Conservation (phyloP, 805 yeast species). For the Ascoidea rubescens region DNA sequence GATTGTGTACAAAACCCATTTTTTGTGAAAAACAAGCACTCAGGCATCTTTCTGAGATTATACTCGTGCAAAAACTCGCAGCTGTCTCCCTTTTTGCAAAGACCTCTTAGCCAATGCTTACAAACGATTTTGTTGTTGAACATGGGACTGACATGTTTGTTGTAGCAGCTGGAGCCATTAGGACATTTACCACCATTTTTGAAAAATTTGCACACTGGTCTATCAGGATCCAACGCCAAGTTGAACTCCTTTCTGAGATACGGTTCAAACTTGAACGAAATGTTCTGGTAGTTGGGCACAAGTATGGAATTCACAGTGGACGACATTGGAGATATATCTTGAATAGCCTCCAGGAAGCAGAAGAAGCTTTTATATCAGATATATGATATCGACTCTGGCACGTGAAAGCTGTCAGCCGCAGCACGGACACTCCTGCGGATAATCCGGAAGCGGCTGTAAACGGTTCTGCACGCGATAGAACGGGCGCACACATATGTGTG, state of each 20-base stretch:
- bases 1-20: slow-evolving; percentile 79
- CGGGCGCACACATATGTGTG: too few relatives aligned
- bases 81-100: slow-evolving; percentile 91
- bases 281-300: slow-evolving; percentile 13
- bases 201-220: slow-evolving; percentile 75
- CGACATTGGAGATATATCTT: too few relatives aligned
- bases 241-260: slow-evolving; percentile 69
- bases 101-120: slow-evolving; percentile 95
- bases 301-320: slow-evolving; percentile 11
- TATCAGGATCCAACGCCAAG: slow-evolving; percentile 74
- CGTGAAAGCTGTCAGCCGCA: too few relatives aligned
- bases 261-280: slow-evolving; percentile 62
- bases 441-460: too few relatives aligned
- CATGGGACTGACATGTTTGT: slow-evolving; percentile 64
- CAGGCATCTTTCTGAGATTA: slow-evolving; percentile 90
- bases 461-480: too few relatives aligned
- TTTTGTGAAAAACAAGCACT: slow-evolving; percentile 76
- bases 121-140: slow-evolving; percentile 77
- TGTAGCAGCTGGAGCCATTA: slow-evolving; percentile 70
- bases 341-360: too few relatives aligned
- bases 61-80: slow-evolving; percentile 96
- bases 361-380: too few relatives aligned
- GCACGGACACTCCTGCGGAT: too few relatives aligned
- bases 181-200: slow-evolving; percentile 69
- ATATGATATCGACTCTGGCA: too few relatives aligned